Evolutionary conservation across 1,284 basidiomycete genomes (phyloP), one percentile per base, ranked within the genome.

Genomic region (Schizophyllum amplum): DNA sequence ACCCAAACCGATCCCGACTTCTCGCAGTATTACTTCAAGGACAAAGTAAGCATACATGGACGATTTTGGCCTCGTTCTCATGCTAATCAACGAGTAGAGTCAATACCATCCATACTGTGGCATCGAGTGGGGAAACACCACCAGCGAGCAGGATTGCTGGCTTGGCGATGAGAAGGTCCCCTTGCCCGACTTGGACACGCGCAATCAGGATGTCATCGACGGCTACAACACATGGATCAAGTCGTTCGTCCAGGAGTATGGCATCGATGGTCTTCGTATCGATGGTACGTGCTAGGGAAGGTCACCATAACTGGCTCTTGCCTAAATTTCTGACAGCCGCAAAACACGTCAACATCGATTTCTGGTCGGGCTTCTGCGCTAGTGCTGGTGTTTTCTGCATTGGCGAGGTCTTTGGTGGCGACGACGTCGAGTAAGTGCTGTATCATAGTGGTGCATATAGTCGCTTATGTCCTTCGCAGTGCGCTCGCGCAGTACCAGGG

Each of bases 361-460:
- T 90, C 67, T 89, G 86, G 86, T 78, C 83, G 0, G 68, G 66
- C 1, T 92, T 94, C 68, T 86, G 83, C 63, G 72, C 71, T 33
- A 79, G 79, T 22, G 85, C 88, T 0, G 88, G 87, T 1, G 86
- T 92, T 42, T 94, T 91, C 72, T 90, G 87, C 60, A 88, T 92
- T 54, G 91, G 91, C 27, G 90, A 93, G 71, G 87, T 93, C 21
- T 84, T 83, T 62, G 80, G 33, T 42, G 33, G 74, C 47, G 72
- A 73, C 51, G 77, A 84, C 54, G 75, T 88, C 26, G 68, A 72
- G 72, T 87, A 71, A 52, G 78, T 67, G 27, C 47, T 59, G 57
- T 56, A 52, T 60, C 9, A 17, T 55, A 7, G 2, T 15, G 11
- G 46, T 47, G 47, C 20, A 21, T 47, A 51, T 13, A 55, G 47